Evolutionary conservation across 495 filamentous ascomycete genomes (phyloP).

Genomic region (Lasiosphaeris hirsuta): DNA sequence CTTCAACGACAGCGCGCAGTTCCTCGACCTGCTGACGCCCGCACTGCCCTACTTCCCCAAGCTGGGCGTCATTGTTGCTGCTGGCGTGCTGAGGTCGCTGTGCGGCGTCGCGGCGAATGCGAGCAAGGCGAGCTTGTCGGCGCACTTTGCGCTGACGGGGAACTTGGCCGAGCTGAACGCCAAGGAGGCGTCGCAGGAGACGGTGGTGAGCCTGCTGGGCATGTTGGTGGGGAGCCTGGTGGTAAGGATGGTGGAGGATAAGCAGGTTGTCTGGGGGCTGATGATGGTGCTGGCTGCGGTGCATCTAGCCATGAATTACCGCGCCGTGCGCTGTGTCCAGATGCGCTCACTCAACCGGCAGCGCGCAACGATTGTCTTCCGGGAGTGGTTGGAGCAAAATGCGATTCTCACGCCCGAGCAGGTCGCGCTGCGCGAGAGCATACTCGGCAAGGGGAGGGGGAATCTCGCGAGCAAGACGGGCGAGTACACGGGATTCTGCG

Average conservation of each 20-base stretch:
- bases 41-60: conserved; percentile 66
- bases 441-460: conserved; percentile 59
- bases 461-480: conserved; percentile 44
- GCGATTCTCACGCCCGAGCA: conserved; percentile 59
- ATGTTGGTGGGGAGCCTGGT: conserved; percentile 85
- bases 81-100: conserved; percentile 73
- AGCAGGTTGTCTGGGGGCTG: conserved; percentile 68
- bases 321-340: conserved; percentile 76
- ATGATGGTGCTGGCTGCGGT: conserved; percentile 67
- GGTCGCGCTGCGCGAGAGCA: conserved; percentile 62
- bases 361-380: conserved; percentile 76
- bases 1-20: conserved; percentile 87
- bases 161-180: conserved; percentile 94
- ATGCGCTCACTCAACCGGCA: conserved; percentile 88
- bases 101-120: conserved; percentile 89
- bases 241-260: conserved; percentile 68
- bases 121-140: conserved; percentile 85
- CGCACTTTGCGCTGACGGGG: conserved; percentile 85
- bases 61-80: conserved; percentile 67
- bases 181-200: conserved; percentile 95
- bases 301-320: conserved; percentile 80
- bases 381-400: conserved; percentile 51
- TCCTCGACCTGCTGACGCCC: conserved; percentile 84
- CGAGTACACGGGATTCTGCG: conserved; percentile 43
- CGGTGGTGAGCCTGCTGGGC: conserved; percentile 82